Evolutionary conservation across 179 eudicot genomes (phyloP), one percentile per base, ranked within the genome.

Genomic region (Vitellaria paradoxa): DNA sequence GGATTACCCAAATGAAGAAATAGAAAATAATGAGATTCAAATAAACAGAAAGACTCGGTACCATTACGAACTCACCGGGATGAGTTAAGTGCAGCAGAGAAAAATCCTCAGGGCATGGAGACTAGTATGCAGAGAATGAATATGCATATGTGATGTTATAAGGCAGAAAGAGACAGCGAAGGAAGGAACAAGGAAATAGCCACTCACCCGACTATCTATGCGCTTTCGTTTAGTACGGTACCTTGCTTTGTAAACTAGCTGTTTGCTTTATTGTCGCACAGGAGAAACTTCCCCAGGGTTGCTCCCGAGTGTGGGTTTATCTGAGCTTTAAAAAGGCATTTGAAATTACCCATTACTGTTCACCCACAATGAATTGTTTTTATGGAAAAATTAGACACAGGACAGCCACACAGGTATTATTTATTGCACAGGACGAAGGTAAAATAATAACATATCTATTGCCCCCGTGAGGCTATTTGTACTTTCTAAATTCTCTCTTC

Each of bases 251-350:
- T 40, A 59, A 12, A 15, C 68, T 6, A 69, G 9, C 21, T 77
- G 80, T 26, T 77, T 77, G 80, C 47, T 77, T 4, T 45, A 24
- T 46, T 77, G 80, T 45, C 67, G 21, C 56, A 73, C 9, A 60
- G 55, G 7, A 73, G 50, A 46, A 11, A 14, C 14, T 21, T 24
- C 37, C 23, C 12, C 37, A 45, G 7, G 50, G 49, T 46, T 21
- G 17, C 70, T 67, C n/a, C 37, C 37, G 37, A 30, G 37, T 30
- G 37, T 30, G 37, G 37, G 37, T 30, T 30, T 30, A 30, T 30
- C 37, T 1, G 37, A 30, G 37, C 2, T 30, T 30, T 0, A 30
- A 1, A 30, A 30, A 30, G 37, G 37, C 37, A 30, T 30, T 30
- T 30, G 37, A 30, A 30, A 30, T 2, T 1, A 30, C 37, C 37